Percentiles rank a stretch among this genome's conserved stretches.
These are phyloP conservation scores for Trichopus zeylanicus DNA, from an alignment of 116 monocot species.

Conservation along the genomic window DNA sequence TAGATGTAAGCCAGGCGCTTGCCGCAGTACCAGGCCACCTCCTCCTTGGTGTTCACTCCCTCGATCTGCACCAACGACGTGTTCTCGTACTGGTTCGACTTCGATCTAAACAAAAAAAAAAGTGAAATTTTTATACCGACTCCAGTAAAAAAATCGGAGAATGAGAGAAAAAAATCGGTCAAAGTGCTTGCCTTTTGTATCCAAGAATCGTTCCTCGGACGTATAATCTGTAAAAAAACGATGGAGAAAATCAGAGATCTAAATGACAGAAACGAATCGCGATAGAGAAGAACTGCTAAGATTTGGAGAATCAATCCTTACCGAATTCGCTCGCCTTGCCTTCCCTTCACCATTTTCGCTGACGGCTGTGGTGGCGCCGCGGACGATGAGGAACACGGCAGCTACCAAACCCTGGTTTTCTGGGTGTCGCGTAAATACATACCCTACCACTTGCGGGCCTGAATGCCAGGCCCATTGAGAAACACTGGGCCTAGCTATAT, in stretches of 20 bases:
- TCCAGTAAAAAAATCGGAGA: no score
- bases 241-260: not conserved
- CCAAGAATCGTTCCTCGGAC: constrained; percentile 57
- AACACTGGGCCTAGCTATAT: no score
- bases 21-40: constrained; percentile 53
- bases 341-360: constrained; percentile 26
- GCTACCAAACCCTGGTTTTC: no score
- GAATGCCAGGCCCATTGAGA: no score
- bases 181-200: constrained; percentile 43
- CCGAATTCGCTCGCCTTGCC: constrained; percentile 29
- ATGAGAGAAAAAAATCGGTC: not conserved
- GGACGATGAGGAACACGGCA: not conserved
- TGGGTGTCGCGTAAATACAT: no score
- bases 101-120: constrained; percentile 27
- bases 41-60: constrained; percentile 71
- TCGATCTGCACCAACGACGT: constrained; percentile 70
- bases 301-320: not conserved
- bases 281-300: not conserved
- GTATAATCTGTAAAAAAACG: constrained; percentile 27
- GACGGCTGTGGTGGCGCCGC: not conserved
- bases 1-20: constrained; percentile 62
- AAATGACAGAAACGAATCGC: not conserved
- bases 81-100: constrained; percentile 74
- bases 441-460: no score
- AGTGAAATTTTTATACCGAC: no score